A percentile compares a stretch with the other conserved stretches of the same genome.
Evolutionary conservation across 2,329 filamentous ascomycete genomes (phyloP).

Genomic region (Dactylellina haptotyla): DNA sequence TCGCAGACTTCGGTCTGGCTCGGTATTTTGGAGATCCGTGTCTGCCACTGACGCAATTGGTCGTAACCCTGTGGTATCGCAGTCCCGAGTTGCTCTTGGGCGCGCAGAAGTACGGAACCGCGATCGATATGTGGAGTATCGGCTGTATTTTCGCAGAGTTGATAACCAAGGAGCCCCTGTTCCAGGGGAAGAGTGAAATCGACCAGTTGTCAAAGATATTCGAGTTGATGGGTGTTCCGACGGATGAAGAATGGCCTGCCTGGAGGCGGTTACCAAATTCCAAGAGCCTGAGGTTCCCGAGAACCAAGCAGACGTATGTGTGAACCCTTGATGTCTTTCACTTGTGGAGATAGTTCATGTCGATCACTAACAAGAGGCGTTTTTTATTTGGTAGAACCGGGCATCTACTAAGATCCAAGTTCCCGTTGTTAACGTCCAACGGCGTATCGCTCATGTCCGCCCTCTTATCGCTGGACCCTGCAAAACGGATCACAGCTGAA

Average conservation of each 20-base stretch:
- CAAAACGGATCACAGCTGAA: slow-evolving; percentile 73
- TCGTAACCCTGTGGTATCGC: slow-evolving; percentile 97
- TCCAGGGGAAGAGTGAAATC: slow-evolving; percentile 92
- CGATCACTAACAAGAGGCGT: too few species aligned
- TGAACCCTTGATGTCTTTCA: not conserved
- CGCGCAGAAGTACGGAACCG: slow-evolving; percentile 75
- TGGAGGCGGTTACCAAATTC: slow-evolving; percentile 91
- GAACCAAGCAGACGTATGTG: slow-evolving; percentile 58
- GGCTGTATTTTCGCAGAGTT: slow-evolving; percentile 97
- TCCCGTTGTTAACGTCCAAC: slow-evolving; percentile 81
- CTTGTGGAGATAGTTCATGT: not conserved
- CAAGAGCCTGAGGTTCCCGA: slow-evolving; percentile 76
- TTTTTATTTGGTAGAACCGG: slow-evolving; percentile 57
- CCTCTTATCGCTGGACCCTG: slow-evolving; percentile 80
- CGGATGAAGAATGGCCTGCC: slow-evolving; percentile 81
- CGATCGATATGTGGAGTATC: slow-evolving; percentile 94
- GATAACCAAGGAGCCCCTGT: slow-evolving; percentile 79
- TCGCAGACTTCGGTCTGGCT: slow-evolving; percentile 98
- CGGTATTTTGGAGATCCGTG: slow-evolving; percentile 84
- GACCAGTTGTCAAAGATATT: slow-evolving; percentile 90
- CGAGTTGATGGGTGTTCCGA: slow-evolving; percentile 85
- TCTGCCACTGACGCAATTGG: slow-evolving; percentile 81
- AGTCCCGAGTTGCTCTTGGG: slow-evolving; percentile 90
- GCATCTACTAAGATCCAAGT: slow-evolving; percentile 76
- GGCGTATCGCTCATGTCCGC: slow-evolving; percentile 75